phyloP scores from a whole-genome alignment of 441 rosid genomes.

The Dalechampia spathulata region DNA sequence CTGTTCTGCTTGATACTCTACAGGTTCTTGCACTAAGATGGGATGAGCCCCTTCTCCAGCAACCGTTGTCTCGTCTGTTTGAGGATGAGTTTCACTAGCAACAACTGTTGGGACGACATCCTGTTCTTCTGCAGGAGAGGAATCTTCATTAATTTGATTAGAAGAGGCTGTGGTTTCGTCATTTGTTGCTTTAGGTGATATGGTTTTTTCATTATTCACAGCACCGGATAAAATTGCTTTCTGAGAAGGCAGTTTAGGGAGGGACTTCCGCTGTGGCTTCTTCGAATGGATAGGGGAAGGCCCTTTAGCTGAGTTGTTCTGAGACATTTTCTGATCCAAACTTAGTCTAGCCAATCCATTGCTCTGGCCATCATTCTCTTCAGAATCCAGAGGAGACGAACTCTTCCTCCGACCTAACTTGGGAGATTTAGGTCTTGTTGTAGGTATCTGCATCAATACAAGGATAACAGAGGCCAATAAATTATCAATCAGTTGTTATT shows the following conservation, averaged over 20 bases:
- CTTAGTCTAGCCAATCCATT: conserved; percentile 43
- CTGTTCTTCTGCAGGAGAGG: conserved; percentile 22
- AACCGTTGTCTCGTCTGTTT: conserved; percentile 11
- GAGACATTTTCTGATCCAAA: conserved; percentile 56
- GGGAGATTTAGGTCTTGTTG: conserved; percentile 98
- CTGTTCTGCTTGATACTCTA: conserved; percentile 25
- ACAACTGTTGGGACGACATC: conserved; percentile 20
- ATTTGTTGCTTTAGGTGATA: conserved; percentile 27
- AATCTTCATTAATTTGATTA: conserved; percentile 21
- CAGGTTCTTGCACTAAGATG: conserved; percentile 23
- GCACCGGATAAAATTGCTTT: conserved; percentile 40
- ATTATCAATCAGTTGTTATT: background rate
- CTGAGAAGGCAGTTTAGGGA: conserved; percentile 89
- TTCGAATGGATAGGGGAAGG: conserved; percentile 40
- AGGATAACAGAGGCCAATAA: conserved; percentile 7
- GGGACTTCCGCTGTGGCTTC: conserved; percentile 73
- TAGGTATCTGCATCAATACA: conserved; percentile 59
- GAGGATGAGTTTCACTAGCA: conserved; percentile 19
- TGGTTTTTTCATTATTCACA: conserved; percentile 20
- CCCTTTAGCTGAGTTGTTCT: conserved; percentile 37
- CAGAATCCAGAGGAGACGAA: conserved; percentile 36
- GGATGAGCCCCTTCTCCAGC: conserved; percentile 24
- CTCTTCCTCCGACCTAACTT: conserved; percentile 86
- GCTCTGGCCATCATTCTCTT: conserved; percentile 36
- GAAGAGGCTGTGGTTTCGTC: conserved; percentile 24